Evolutionary conservation across 768 basidiomycete species (phyloP).

Genomic region (Hygrocybe coccinea): DNA sequence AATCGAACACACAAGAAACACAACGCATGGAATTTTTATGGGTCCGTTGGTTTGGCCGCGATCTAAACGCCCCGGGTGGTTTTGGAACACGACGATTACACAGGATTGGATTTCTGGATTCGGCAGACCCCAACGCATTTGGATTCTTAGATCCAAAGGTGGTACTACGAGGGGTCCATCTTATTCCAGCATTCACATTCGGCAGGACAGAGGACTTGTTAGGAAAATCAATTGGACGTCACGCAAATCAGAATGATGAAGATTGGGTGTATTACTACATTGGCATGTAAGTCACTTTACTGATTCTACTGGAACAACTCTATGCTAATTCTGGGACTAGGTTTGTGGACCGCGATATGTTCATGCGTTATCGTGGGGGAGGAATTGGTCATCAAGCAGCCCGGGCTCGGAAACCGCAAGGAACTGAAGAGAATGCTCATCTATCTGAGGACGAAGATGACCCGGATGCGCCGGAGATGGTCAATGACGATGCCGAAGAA

Average conservation of each 20-base stretch:
- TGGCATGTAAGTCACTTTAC: slow-evolving; percentile 29
- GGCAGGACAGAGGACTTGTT: not conserved
- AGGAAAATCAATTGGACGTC: slow-evolving; percentile 1
- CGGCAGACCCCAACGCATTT: slow-evolving; percentile 12
- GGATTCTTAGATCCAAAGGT: slow-evolving; percentile 19
- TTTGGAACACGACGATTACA: not conserved
- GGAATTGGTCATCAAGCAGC: no score
- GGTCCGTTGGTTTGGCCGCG: slow-evolving; percentile 13
- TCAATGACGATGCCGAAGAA: no score
- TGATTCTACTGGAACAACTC: not conserved
- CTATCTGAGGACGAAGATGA: not conserved
- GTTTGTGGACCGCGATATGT: no score
- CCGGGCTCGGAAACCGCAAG: no score
- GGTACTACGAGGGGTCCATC: slow-evolving; percentile 14
- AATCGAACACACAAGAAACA: not conserved
- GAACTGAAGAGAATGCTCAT: no score
- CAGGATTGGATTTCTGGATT: slow-evolving; percentile 10
- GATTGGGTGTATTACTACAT: slow-evolving; percentile 36
- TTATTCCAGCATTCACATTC: slow-evolving; percentile 15
- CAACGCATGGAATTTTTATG: slow-evolving; percentile 12
- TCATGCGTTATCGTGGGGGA: no score
- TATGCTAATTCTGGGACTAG: not conserved
- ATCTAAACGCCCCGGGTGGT: not conserved
- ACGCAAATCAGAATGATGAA: not conserved
- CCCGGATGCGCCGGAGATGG: no score